Percentiles rank a stretch among this genome's conserved stretches.
Evolutionary conservation across 1,284 basidiomycete genomes (phyloP).

Genomic region (Leucoagaricus sp.): DNA sequence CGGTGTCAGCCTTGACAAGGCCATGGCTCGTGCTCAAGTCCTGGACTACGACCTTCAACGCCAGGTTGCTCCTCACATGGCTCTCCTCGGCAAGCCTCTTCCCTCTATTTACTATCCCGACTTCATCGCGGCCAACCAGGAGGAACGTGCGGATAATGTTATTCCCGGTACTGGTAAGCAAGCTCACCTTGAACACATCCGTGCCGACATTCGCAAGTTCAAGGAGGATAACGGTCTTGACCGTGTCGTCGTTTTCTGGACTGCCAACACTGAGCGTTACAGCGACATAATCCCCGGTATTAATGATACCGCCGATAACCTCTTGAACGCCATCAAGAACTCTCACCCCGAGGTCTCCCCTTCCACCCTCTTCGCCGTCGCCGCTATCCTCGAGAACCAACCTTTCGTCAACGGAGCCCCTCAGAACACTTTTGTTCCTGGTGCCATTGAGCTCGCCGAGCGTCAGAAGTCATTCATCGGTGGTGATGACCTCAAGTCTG

Average conservation of each 20-base stretch:
- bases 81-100: slow-evolving; percentile 79
- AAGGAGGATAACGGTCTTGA: slow-evolving; percentile 86
- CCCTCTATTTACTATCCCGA: slow-evolving; percentile 96
- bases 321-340: slow-evolving; percentile 80
- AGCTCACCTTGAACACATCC: slow-evolving; percentile 90
- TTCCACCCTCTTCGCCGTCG: slow-evolving; percentile 94
- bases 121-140: slow-evolving; percentile 98
- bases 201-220: slow-evolving; percentile 92
- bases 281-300: slow-evolving; percentile 92
- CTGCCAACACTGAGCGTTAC: slow-evolving; percentile 99
- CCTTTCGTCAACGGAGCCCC: slow-evolving; percentile 98
- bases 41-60: slow-evolving; percentile 97
- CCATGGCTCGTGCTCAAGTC: slow-evolving; percentile 93
- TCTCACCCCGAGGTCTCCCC: slow-evolving; percentile 95
- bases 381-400: slow-evolving; percentile 92
- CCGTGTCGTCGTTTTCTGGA: slow-evolving; percentile 93
- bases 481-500: slow-evolving; percentile 97
- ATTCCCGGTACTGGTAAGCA: slow-evolving; percentile 88
- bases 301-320: slow-evolving; percentile 92
- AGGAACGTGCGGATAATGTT: slow-evolving; percentile 92
- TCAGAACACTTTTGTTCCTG: slow-evolving; percentile 99
- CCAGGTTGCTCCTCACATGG: slow-evolving; percentile 89
- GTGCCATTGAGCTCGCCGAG: slow-evolving; percentile 93
- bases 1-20: slow-evolving; percentile 80
- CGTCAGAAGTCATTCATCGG: slow-evolving; percentile 91